These are phyloP conservation scores for Candida oleophila DNA, from an alignment of 805 yeast species.

Conservation along the genomic window DNA sequence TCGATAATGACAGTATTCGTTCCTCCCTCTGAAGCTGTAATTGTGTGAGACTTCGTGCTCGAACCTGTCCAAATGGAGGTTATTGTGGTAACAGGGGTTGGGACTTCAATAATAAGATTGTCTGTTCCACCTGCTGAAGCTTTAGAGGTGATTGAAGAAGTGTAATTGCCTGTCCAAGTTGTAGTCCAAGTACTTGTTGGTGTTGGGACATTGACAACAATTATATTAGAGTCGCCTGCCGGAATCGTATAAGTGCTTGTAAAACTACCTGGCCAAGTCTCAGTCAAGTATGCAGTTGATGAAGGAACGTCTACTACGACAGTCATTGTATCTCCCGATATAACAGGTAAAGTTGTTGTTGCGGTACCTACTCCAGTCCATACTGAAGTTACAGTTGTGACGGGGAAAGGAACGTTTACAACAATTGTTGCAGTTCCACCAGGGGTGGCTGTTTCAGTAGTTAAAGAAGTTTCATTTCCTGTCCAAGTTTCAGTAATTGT, in stretches of 20 bases:
- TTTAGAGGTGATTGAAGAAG: background rate
- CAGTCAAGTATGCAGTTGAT: conserved; percentile 12
- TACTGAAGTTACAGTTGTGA: conserved; percentile 5
- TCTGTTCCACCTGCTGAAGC: conserved; percentile 2
- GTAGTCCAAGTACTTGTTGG: conserved; percentile 2
- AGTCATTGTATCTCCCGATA: conserved; percentile 9
- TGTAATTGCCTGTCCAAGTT: background rate
- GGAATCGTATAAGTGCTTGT: no score
- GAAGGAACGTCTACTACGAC: conserved; percentile 15
- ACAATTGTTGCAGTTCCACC: background rate
- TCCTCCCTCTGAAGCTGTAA: conserved; percentile 1
- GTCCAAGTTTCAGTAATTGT: conserved; percentile 6
- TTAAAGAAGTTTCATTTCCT: background rate
- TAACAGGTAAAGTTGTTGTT: conserved; percentile 8
- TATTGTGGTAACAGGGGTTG: background rate
- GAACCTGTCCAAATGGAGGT: conserved; percentile 12
- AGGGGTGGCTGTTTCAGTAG: background rate
- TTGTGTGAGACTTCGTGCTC: conserved; percentile 9
- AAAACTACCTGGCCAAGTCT: no score
- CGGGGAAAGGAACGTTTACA: background rate
- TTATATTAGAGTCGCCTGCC: no score
- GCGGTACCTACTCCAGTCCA: conserved; percentile 11
- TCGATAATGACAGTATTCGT: conserved; percentile 12
- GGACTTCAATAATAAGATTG: background rate
- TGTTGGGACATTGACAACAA: conserved; percentile 3